phyloP scores from a whole-genome alignment of 106 monocot genomes.

The Dendrobium nobile region DNA sequence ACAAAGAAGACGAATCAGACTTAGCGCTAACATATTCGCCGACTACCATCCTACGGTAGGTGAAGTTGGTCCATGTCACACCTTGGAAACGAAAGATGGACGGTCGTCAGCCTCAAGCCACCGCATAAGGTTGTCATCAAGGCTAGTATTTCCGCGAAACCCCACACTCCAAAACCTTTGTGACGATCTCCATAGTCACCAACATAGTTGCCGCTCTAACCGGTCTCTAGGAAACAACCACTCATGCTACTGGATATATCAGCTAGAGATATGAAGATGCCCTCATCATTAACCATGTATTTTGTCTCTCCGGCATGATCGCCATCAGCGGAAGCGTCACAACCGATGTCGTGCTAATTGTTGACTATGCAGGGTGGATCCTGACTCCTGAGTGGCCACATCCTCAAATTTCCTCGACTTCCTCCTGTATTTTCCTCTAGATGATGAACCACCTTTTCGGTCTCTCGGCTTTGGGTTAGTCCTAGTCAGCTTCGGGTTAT shows the following conservation, averaged over 20 bases:
- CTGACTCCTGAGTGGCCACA: not conserved
- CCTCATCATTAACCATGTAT: not conserved
- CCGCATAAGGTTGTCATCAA: slow-evolving; percentile 1
- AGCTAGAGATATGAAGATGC: not conserved
- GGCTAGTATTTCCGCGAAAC: not conserved
- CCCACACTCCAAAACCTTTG: slow-evolving; percentile 27
- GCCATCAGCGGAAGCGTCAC: slow-evolving; percentile 66
- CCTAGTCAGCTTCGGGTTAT: too few species aligned
- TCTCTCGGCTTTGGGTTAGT: too few species aligned
- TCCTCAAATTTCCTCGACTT: slow-evolving; percentile 10
- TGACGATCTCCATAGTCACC: slow-evolving; percentile 65
- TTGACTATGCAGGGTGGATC: not conserved
- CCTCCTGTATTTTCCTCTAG: slow-evolving; percentile 16
- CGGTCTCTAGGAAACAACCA: slow-evolving; percentile 22
- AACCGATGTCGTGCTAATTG: not conserved
- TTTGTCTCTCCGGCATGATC: slow-evolving; percentile 38
- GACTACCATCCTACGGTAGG: slow-evolving; percentile 44
- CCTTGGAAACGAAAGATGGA: slow-evolving; percentile 55
- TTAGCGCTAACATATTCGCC: not conserved
- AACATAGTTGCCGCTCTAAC: slow-evolving; percentile 26
- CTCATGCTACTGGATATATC: not conserved
- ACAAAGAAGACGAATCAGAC: not conserved
- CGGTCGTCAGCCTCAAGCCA: slow-evolving; percentile 29
- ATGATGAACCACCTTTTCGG: not conserved
- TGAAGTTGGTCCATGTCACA: slow-evolving; percentile 53